These are phyloP conservation scores for Phanerochaete carnosa DNA, from an alignment of 768 basidiomycete species.

Conservation along the genomic window DNA sequence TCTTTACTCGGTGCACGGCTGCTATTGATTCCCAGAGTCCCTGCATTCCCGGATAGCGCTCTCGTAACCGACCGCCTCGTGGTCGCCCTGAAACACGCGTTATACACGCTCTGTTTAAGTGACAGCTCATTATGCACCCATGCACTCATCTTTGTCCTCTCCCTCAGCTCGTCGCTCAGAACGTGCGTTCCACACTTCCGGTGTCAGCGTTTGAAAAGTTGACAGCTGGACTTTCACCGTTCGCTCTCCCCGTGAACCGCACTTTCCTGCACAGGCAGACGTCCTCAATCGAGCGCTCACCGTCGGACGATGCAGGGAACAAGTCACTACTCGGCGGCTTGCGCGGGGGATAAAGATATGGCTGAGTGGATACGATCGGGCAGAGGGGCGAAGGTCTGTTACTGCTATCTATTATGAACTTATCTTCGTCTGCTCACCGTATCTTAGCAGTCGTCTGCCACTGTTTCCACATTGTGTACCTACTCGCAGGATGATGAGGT, in stretches of 20 bases:
- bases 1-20: neutral
- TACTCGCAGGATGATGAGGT: neutral
- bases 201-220: neutral
- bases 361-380: slow-evolving; percentile 21
- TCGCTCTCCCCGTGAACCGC: neutral
- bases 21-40: neutral
- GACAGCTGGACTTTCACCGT: slow-evolving; percentile 15
- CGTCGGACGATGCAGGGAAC: slow-evolving; percentile 20
- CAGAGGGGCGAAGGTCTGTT: slow-evolving; percentile 18
- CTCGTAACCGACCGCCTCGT: slow-evolving; percentile 7
- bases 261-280: neutral
- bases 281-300: neutral
- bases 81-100: slow-evolving; percentile 24
- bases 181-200: slow-evolving; percentile 1
- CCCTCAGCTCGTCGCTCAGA: neutral
- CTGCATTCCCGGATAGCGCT: slow-evolving; percentile 6
- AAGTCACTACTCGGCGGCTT: slow-evolving; percentile 17
- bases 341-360: slow-evolving; percentile 18
- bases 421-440: neutral
- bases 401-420: neutral
- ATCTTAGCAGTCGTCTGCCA: neutral
- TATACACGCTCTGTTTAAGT: slow-evolving; percentile 15
- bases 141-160: slow-evolving; percentile 5
- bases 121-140: slow-evolving; percentile 1
- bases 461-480: neutral